Evolutionary conservation across 257 asterid genomes (phyloP), one percentile per base, ranked within the genome.

Genomic region (Nicotiana benthamiana): DNA sequence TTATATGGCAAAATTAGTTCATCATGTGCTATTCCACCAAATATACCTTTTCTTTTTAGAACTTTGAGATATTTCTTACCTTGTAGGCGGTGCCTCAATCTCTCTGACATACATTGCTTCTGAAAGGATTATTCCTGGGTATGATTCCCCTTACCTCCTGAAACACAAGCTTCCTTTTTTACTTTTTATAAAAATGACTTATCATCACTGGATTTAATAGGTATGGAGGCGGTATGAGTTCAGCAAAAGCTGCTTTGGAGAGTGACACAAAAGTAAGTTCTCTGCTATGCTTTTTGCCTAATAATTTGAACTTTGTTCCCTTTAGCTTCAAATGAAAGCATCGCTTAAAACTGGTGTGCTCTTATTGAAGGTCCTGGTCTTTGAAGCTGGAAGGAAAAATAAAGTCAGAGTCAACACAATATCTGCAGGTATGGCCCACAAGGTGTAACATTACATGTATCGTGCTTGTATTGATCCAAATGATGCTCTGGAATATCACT

Each of bases 181-280:
- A 57, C 57, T 70, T 17, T n/a, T n/a, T n/a, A n/a, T n/a, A n/a
- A n/a, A 51, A 52, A 12, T 52, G 17, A 17, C 62, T 61, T 54
- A 81, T 64, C 30, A 65, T 64, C 63, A 79, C 17, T 82, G 70
- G 65, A 70, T 63, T 81, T 82, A 83, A 40, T 89, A 94, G 97
- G 79, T 94, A 93, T 67, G 98, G 98, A 40, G 98, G 97, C 40
- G 97, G 98, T 30, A 94, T 94, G 98, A 92, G 97, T 86, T 92
- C 98, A 0, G 98, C 97, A 7, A 94, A 94, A 85, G 91, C 98
- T 85, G 97, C 98, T 86, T 90, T 94, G 10, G 98, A 94, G 88
- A 91, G 98, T 79, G 98, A 94, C 89, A 94, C 98, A 2, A 83
- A 65, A 83, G 98, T 93, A 75, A 83, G 92, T 77, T 70, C 77